A percentile compares a stretch with the other conserved stretches of the same genome.
Conservation (phyloP, 164 flowering plant genomes). For the Magnolia sinica region DNA sequence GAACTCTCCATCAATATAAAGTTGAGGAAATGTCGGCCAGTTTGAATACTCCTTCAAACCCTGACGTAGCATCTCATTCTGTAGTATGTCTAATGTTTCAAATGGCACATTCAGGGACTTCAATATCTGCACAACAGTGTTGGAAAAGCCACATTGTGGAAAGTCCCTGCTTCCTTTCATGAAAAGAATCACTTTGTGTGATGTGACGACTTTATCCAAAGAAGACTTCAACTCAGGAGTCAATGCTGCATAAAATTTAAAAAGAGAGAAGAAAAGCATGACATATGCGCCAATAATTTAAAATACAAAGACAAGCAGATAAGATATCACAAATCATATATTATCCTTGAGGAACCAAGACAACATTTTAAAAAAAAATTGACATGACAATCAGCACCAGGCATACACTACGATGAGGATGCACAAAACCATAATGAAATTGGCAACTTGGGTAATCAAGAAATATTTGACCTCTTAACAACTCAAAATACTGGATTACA, state of each 20-base stretch:
- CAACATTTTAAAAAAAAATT: background rate
- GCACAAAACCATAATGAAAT: too few relatives aligned
- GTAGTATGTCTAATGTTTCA: slow-evolving; percentile 79
- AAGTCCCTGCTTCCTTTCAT: slow-evolving; percentile 92
- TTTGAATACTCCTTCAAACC: slow-evolving; percentile 83
- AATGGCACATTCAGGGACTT: slow-evolving; percentile 72
- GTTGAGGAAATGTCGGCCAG: slow-evolving; percentile 99
- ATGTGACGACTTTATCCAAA: slow-evolving; percentile 71
- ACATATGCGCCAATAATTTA: background rate
- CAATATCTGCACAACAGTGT: slow-evolving; percentile 82
- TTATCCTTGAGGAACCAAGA: background rate
- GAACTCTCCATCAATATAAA: slow-evolving; percentile 88
- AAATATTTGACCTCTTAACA: too few relatives aligned
- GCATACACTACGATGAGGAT: too few relatives aligned
- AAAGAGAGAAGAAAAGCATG: background rate
- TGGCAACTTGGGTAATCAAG: too few relatives aligned
- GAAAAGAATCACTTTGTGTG: slow-evolving; percentile 73
- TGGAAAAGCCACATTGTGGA: slow-evolving; percentile 92
- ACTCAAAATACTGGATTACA: too few relatives aligned
- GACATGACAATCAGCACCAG: too few relatives aligned
- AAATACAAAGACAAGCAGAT: background rate
- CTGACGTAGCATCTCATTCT: slow-evolving; percentile 80
- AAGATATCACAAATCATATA: background rate
- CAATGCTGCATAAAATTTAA: slow-evolving; percentile 35
- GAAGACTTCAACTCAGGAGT: slow-evolving; percentile 68